These are phyloP conservation scores for Aspergillus latus DNA, from an alignment of 2,329 filamentous ascomycete genomes.

Conservation along the genomic window DNA sequence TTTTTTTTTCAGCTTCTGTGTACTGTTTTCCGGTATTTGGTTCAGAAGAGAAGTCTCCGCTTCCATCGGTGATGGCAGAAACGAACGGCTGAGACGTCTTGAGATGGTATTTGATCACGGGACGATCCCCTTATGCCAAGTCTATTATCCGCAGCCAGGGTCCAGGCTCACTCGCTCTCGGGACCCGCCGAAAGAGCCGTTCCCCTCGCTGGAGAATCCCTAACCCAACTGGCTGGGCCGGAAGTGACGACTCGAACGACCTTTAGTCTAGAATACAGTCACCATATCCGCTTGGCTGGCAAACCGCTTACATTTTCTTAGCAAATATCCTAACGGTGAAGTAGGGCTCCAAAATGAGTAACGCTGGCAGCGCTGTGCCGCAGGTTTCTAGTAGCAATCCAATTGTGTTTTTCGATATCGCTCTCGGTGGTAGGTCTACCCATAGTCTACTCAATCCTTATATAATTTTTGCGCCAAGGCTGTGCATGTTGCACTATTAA, in stretches of 20 bases:
- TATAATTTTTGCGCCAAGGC: background rate
- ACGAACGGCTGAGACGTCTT: background rate
- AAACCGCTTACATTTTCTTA: background rate
- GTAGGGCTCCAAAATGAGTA: background rate
- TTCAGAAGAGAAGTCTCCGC: background rate
- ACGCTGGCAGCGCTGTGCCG: background rate
- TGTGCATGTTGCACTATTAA: background rate
- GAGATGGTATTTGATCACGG: slow-evolving; percentile 3
- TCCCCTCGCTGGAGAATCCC: background rate
- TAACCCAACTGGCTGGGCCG: background rate
- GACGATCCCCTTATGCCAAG: slow-evolving; percentile 4
- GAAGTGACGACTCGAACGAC: background rate
- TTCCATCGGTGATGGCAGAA: background rate
- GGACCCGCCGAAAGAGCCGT: background rate
- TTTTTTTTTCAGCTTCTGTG: no score
- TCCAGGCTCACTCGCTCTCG: background rate
- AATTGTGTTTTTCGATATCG: slow-evolving; percentile 52
- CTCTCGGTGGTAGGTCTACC: slow-evolving; percentile 44
- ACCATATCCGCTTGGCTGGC: background rate
- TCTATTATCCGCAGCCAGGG: background rate
- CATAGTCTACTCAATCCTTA: background rate
- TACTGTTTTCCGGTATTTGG: no score
- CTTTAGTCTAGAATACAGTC: no score
- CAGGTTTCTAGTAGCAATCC: slow-evolving; percentile 34
- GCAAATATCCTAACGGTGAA: background rate